Conservation (phyloP, 2,329 filamentous ascomycete species). For the Huntiella moniliformis region DNA sequence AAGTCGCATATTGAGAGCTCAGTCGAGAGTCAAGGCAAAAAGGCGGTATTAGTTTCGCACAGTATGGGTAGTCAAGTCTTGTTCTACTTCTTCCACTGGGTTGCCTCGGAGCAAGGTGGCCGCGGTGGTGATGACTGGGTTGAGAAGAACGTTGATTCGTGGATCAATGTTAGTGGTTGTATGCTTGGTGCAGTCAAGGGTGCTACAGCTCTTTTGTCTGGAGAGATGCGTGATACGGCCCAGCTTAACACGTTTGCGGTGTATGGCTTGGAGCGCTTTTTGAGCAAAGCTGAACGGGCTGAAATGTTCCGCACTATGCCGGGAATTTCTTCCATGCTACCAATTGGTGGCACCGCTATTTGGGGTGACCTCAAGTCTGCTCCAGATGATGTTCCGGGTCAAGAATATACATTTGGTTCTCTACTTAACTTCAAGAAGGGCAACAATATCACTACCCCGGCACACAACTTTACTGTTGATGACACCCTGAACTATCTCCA, state of each 20-base stretch:
- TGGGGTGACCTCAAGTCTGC: constrained; percentile 83
- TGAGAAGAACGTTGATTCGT: constrained; percentile 71
- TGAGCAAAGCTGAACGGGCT: constrained; percentile 74
- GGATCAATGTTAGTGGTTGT: constrained; percentile 96
- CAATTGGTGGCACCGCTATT: constrained; percentile 80
- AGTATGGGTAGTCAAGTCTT: constrained; percentile 96
- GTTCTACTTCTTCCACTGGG: constrained; percentile 67
- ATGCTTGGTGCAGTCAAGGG: constrained; percentile 93
- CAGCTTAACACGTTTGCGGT: constrained; percentile 93
- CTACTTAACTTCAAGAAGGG: constrained; percentile 65
- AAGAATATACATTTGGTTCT: constrained; percentile 56
- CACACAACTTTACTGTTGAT: constrained; percentile 62
- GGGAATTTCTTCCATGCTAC: constrained; percentile 88
- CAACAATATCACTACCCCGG: constrained; percentile 43
- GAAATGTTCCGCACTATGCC: constrained; percentile 96
- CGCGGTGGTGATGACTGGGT: constrained; percentile 77
- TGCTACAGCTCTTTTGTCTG: constrained; percentile 73
- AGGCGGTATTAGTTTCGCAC: constrained; percentile 75
- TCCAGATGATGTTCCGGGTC: constrained; percentile 64
- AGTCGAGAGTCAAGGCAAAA: constrained; percentile 51
- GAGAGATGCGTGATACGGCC: constrained; percentile 96
- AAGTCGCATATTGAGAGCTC: constrained; percentile 83
- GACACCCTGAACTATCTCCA: constrained; percentile 63
- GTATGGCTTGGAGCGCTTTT: constrained; percentile 88
- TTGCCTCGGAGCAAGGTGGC: constrained; percentile 60